phyloP scores from a whole-genome alignment of 805 yeast species.

The Metahyphopichia silvanorum region DNA sequence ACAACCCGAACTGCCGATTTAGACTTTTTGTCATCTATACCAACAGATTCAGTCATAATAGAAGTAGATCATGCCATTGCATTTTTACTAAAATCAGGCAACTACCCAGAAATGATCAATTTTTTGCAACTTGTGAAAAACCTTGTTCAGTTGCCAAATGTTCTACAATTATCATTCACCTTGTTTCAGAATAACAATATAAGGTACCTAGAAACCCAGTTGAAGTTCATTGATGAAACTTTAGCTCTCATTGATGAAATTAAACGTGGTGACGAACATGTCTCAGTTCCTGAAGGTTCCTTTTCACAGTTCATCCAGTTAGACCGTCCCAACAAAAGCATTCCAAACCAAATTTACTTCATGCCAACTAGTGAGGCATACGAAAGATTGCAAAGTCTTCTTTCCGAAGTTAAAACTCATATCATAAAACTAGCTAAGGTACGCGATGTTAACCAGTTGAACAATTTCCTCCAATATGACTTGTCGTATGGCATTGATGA shows the following conservation, averaged over 20 bases:
- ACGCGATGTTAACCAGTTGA: constrained; percentile 19
- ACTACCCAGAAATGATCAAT: constrained; percentile 7
- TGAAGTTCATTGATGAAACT: no score
- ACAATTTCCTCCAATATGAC: constrained; percentile 23
- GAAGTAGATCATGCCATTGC: constrained; percentile 31
- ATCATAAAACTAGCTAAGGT: constrained; percentile 15
- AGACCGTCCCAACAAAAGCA: constrained; percentile 33
- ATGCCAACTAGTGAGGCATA: constrained; percentile 19
- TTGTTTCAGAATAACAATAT: constrained; percentile 9
- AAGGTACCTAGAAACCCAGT: no score
- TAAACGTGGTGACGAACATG: background rate
- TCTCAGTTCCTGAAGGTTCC: constrained; percentile 16
- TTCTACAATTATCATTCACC: constrained; percentile 11
- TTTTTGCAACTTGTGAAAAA: constrained; percentile 21
- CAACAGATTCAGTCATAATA: constrained; percentile 16
- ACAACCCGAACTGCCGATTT: constrained; percentile 60
- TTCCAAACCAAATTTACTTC: constrained; percentile 31
- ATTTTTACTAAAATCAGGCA: constrained; percentile 22
- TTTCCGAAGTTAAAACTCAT: constrained; percentile 16
- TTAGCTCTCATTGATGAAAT: background rate
- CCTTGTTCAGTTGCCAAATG: constrained; percentile 24
- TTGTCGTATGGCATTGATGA: constrained; percentile 18
- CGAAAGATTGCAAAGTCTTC: constrained; percentile 13
- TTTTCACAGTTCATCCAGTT: constrained; percentile 36
- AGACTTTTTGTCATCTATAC: constrained; percentile 25